Evolutionary conservation across 2,329 filamentous ascomycete genomes (phyloP), one percentile per base, ranked within the genome.

Genomic region (Colletotrichum higginsianum): DNA sequence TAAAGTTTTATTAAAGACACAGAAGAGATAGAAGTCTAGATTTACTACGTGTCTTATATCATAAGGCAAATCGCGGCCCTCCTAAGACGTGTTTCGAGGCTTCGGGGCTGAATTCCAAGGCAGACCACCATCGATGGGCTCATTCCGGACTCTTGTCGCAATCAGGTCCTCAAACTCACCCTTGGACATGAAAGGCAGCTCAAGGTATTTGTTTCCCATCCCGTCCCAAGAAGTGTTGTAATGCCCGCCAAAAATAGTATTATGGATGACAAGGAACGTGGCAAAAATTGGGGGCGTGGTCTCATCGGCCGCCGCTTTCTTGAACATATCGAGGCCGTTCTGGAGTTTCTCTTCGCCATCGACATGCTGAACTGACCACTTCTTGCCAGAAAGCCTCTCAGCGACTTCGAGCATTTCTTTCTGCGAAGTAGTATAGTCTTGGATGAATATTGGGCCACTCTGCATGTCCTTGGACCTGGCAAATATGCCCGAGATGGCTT

Each of bases 361-460:
- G 2, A 53, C 57, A 9, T 67, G 47, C 3, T 47, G 47, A 4
- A 67, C 46, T 2, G 56, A 44, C 64, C 64, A 67, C 11, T 52
- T 62, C 1, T 13, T n/a, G 12, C 26, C 64, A 0, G 56, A 62
- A 15, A 58, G 56, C 55, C 78, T 74, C 66, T 77, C 73, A 3
- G 74, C 74, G 12, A 75, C 60, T 47, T 69, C 79, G 2, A 90
- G 75, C 1, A 91, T 78, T 52, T 89, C 80, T 1, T 85, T 85
- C 76, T 90, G 86, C 0, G 84, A 85, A 0, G 84, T 83, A 11
- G 82, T 81, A 56, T 87, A 85, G 8, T 84, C 86, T 8, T 85
- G 84, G 11, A 90, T 76, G 71, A 84, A 87, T 40, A 91, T 78
- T 67, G 85, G 84, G 52, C 86, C 81, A 76, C 91, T 91, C 72